Conservation (phyloP, 108 stramenopile genomes). For the Cyclostephanos invisitatus region DNA sequence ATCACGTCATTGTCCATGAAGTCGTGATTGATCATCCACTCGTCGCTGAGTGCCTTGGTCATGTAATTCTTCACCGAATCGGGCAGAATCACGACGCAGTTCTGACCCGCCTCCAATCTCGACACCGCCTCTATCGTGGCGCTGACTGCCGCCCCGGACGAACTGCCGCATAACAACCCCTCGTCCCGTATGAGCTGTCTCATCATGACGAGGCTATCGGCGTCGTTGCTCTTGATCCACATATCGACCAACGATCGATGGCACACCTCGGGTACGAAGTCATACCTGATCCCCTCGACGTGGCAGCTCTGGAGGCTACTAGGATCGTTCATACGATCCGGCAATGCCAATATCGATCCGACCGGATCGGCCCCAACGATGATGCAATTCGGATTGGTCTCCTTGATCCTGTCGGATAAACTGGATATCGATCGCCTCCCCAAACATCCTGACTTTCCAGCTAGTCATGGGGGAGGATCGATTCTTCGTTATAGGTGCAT, state of each 20-base stretch:
- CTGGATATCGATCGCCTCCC: too few relatives aligned
- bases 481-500: too few relatives aligned
- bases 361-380: conserved; percentile 90
- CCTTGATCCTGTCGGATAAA: conserved; percentile 83
- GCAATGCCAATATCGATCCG: conserved; percentile 77
- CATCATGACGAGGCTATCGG: conserved; percentile 76
- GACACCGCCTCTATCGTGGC: conserved; percentile 81
- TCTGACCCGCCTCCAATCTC: conserved; percentile 65
- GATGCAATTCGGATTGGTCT: conserved; percentile 63
- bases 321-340: conserved; percentile 83
- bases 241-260: conserved; percentile 77
- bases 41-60: conserved; percentile 91
- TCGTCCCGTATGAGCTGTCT: conserved; percentile 88
- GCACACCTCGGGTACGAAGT: conserved; percentile 91
- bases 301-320: conserved; percentile 73
- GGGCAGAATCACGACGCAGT: conserved; percentile 84
- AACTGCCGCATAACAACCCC: conserved; percentile 91
- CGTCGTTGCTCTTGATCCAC: conserved; percentile 88
- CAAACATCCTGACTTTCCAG: too few relatives aligned
- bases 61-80: conserved; percentile 96
- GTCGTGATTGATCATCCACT: conserved; percentile 93
- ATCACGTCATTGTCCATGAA: conserved; percentile 83
- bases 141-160: conserved; percentile 80
- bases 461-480: too few relatives aligned
- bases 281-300: conserved; percentile 95